Percentiles rank a stretch among this genome's conserved stretches.
These are phyloP conservation scores for Ophiostoma pallidulum DNA, from an alignment of 2,329 filamentous ascomycete genomes.

Conservation along the genomic window DNA sequence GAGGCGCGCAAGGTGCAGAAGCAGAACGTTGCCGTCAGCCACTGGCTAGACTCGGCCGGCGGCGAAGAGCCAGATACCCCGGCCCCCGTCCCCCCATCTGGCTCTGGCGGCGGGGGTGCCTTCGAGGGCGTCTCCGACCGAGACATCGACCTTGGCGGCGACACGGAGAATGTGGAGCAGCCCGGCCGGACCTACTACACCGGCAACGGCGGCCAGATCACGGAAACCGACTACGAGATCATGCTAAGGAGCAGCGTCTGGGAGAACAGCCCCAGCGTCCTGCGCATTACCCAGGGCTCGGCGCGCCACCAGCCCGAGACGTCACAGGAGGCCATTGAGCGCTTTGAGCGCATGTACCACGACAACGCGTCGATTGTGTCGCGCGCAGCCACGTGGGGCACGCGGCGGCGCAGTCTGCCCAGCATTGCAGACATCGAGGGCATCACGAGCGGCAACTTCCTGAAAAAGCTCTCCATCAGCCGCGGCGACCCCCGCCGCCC, in stretches of 20 bases:
- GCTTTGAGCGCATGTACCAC: conserved; percentile 40
- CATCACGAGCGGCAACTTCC: conserved; percentile 48
- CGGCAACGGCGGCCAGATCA: conserved; percentile 32
- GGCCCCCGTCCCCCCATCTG: background rate
- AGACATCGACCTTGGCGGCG: conserved; percentile 35
- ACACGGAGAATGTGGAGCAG: conserved; percentile 41
- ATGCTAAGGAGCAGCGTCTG: conserved; percentile 40
- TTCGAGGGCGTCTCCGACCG: conserved; percentile 31
- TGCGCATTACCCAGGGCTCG: conserved; percentile 31
- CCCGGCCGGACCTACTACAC: conserved; percentile 42
- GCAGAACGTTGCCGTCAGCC: conserved; percentile 40
- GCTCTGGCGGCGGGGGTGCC: background rate
- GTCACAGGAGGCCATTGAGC: conserved; percentile 44
- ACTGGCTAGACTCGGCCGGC: conserved; percentile 36
- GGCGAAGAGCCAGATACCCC: conserved; percentile 3
- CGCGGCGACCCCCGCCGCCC: conserved; percentile 38
- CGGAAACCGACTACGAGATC: conserved; percentile 38
- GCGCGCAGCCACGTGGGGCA: conserved; percentile 60
- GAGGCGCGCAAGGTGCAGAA: conserved; percentile 32
- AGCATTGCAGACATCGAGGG: conserved; percentile 50
- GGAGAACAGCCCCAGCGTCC: conserved; percentile 39
- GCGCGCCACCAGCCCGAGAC: conserved; percentile 36
- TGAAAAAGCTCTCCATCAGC: conserved; percentile 52
- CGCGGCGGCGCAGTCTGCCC: conserved; percentile 55
- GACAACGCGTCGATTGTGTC: conserved; percentile 52